Evolutionary conservation across 306 rosid genomes (phyloP).

Genomic region (Spatholobus suberectus): DNA sequence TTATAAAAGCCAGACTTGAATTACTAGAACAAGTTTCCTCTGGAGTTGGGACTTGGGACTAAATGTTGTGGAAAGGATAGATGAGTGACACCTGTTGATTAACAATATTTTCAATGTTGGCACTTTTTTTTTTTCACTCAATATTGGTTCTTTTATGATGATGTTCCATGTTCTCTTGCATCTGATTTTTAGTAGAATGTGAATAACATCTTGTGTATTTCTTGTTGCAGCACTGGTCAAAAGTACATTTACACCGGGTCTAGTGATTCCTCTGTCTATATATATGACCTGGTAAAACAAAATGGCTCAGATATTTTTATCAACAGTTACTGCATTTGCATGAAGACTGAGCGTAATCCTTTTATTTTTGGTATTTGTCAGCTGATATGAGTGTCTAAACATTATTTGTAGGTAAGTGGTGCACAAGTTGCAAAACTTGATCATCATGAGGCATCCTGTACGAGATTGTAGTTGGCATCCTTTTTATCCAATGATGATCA

Average conservation of each 20-base stretch:
- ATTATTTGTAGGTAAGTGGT: constrained; percentile 55
- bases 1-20: no score
- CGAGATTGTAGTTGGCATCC: constrained; percentile 74
- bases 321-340: neutral
- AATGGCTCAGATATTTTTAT: neutral
- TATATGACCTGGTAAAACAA: constrained; percentile 88
- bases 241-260: constrained; percentile 96
- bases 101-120: no score
- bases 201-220: constrained; percentile 33
- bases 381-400: neutral
- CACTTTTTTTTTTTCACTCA: no score
- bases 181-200: constrained; percentile 18
- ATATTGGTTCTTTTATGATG: constrained; percentile 4
- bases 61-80: no score
- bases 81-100: no score
- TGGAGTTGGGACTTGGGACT: no score
- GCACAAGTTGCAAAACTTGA: constrained; percentile 62
- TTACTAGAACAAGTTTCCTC: no score
- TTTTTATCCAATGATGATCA: constrained; percentile 50
- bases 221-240: constrained; percentile 90
- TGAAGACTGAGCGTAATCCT: neutral
- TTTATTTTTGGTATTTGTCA: neutral
- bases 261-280: constrained; percentile 69
- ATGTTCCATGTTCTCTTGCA: constrained; percentile 14
- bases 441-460: constrained; percentile 57